A percentile compares a stretch with the other conserved stretches of the same genome.
phyloP scores from a whole-genome alignment of 2,329 filamentous ascomycete species.

The Colletotrichum melonis region DNA sequence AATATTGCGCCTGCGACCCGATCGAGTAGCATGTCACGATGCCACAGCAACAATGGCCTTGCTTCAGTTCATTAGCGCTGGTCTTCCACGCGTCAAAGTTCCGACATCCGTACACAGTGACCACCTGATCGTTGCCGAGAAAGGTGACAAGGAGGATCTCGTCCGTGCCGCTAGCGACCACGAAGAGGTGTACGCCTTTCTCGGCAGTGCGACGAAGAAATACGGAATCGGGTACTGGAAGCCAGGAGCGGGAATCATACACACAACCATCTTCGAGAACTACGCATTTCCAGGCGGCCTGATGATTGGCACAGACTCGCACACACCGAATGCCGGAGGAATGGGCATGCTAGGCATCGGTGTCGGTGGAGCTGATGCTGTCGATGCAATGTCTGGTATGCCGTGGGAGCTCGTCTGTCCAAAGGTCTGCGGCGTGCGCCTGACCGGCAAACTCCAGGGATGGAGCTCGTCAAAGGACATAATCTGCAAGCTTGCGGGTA shows the following conservation, averaged over 20 bases:
- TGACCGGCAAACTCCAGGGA: constrained; percentile 43
- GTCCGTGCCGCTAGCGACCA: constrained; percentile 43
- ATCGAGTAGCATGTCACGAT: constrained; percentile 55
- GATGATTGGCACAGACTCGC: constrained; percentile 50
- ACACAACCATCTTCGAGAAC: constrained; percentile 53
- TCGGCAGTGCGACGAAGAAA: constrained; percentile 53
- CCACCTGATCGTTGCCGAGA: constrained; percentile 47
- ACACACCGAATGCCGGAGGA: constrained; percentile 50
- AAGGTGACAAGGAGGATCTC: constrained; percentile 45
- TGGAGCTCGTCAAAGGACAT: constrained; percentile 50
- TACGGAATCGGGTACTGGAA: constrained; percentile 58
- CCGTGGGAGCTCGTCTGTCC: constrained; percentile 48
- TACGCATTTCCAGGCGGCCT: constrained; percentile 50
- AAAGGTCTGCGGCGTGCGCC: constrained; percentile 45
- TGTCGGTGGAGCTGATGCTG: constrained; percentile 58
- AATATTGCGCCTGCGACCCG: constrained; percentile 49
- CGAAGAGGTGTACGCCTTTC: constrained; percentile 51
- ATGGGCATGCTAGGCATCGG: constrained; percentile 50
- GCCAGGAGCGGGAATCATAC: constrained; percentile 49
- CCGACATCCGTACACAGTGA: constrained; percentile 54
- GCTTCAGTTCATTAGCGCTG: constrained; percentile 54
- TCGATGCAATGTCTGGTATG: constrained; percentile 53
- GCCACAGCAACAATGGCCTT: constrained; percentile 55
- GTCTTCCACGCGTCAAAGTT: constrained; percentile 48
- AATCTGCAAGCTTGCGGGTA: constrained; percentile 49